phyloP scores from a whole-genome alignment of 805 yeast genomes.

The Suhomyces kilbournensis region DNA sequence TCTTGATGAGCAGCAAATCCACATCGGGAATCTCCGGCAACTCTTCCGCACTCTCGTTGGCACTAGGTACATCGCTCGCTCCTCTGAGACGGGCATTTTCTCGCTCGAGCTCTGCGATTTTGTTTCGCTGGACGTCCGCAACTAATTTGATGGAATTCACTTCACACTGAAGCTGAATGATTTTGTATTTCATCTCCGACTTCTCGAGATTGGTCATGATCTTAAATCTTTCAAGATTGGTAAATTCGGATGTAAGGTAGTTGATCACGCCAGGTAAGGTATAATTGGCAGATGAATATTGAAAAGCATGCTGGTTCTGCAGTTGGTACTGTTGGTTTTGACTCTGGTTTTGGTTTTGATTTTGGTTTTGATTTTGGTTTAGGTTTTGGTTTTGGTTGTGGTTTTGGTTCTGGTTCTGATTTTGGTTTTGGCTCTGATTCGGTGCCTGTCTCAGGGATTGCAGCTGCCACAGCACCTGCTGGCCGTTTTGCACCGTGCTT shows the following conservation, averaged over 20 bases:
- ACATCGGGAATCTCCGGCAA: slow-evolving; percentile 27
- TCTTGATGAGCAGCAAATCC: slow-evolving; percentile 30
- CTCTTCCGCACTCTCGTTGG: background rate
- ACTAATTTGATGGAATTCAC: slow-evolving; percentile 41
- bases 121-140: slow-evolving; percentile 40
- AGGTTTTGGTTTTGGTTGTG: background rate
- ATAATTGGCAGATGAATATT: slow-evolving; percentile 24
- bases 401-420: background rate
- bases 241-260: slow-evolving; percentile 57
- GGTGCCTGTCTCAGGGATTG: slow-evolving; percentile 2
- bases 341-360: too few species aligned
- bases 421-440: background rate
- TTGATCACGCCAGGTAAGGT: slow-evolving; percentile 61
- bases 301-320: slow-evolving; percentile 6
- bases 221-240: slow-evolving; percentile 39
- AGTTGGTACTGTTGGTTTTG: slow-evolving; percentile 6
- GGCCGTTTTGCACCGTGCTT: background rate
- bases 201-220: slow-evolving; percentile 53
- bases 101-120: slow-evolving; percentile 37
- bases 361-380: background rate
- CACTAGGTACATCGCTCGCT: too few species aligned
- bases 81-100: slow-evolving; percentile 12
- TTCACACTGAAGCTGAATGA: slow-evolving; percentile 52
- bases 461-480: slow-evolving; percentile 2
- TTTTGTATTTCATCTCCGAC: slow-evolving; percentile 49